Evolutionary conservation across 805 yeast genomes (phyloP).

Genomic region (Pichia exigua): DNA sequence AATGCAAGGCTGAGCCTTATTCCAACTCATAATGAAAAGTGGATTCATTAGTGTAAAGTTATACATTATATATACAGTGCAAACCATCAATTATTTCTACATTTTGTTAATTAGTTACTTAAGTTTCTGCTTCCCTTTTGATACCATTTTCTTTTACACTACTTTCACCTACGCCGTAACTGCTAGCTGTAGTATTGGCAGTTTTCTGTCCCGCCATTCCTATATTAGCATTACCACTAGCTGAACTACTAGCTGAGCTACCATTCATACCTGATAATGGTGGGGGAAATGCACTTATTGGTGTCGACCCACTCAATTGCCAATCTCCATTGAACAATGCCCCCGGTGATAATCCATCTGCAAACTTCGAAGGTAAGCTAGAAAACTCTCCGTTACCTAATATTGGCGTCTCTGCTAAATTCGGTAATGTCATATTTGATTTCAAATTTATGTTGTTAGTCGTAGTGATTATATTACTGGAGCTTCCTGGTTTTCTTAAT

Average conservation of each 20-base stretch:
- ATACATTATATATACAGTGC: no score
- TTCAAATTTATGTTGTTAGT: neutral
- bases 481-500: neutral
- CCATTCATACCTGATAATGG: constrained; percentile 11
- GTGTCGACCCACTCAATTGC: constrained; percentile 38
- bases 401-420: neutral
- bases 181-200: neutral
- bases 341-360: constrained; percentile 80
- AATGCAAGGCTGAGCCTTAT: no score
- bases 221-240: neutral
- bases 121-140: neutral
- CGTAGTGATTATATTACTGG: neutral
- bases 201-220: neutral
- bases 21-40: no score
- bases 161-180: neutral
- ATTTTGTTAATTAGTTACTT: no score
- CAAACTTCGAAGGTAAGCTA: constrained; percentile 63
- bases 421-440: neutral
- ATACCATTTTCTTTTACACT: neutral
- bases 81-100: no score
- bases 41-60: no score
- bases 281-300: constrained; percentile 22
- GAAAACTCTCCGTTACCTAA: constrained; percentile 18
- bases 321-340: constrained; percentile 60
- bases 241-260: neutral